A percentile compares a stretch with the other conserved stretches of the same genome.
Evolutionary conservation across 345 rosid genomes (phyloP).

Genomic region (Raphanus sativus): DNA sequence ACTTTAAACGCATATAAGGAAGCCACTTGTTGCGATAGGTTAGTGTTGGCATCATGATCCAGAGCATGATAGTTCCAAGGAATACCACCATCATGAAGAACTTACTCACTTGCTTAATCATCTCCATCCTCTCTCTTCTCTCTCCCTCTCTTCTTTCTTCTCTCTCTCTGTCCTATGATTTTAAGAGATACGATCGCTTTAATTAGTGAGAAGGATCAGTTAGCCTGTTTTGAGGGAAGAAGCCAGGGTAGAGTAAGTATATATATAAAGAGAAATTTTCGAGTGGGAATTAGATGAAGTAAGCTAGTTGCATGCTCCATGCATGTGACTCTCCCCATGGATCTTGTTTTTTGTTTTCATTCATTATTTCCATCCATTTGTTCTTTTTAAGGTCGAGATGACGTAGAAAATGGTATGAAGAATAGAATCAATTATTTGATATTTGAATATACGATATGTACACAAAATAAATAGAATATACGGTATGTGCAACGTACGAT

Average conservation of each 20-base stretch:
- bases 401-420: conserved; percentile 1
- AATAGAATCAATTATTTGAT: not conserved
- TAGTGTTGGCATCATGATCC: conserved; percentile 68
- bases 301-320: conserved; percentile 38
- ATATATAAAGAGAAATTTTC: conserved; percentile 17
- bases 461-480: conserved; percentile 1
- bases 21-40: conserved; percentile 49
- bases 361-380: conserved; percentile 17
- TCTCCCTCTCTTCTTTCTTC: not conserved
- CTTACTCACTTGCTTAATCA: conserved; percentile 41
- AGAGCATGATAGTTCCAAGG: conserved; percentile 57
- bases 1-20: conserved; percentile 40
- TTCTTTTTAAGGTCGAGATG: not conserved
- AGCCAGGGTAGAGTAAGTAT: not conserved
- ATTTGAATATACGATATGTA: not conserved
- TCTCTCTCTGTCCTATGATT: not conserved
- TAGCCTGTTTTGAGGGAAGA: conserved; percentile 21
- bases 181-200: conserved; percentile 20
- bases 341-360: conserved; percentile 36
- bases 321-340: conserved; percentile 40
- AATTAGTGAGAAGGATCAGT: conserved; percentile 19
- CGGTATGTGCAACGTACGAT: not conserved
- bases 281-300: conserved; percentile 39
- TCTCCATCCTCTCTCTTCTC: conserved; percentile 25
- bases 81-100: conserved; percentile 40